Evolutionary conservation across 257 asterid species (phyloP).

Genomic region (Solanum chiquidenum): DNA sequence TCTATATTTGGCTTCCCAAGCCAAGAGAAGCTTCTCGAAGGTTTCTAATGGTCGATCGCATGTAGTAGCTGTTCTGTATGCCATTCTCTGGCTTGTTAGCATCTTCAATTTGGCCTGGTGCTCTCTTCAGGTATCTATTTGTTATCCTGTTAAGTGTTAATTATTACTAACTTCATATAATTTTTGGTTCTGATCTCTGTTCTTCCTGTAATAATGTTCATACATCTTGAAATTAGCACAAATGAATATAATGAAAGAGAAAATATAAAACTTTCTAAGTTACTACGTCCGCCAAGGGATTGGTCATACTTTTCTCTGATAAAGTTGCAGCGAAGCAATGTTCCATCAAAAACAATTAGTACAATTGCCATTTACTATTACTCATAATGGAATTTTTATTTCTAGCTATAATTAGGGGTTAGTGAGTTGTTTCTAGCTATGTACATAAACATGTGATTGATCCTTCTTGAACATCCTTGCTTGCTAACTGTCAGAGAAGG

Average conservation of each 20-base stretch:
- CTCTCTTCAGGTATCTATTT: constrained; percentile 24
- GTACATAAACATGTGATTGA: neutral
- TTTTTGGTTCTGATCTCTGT: neutral
- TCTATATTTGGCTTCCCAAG: constrained; percentile 26
- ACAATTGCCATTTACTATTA: neutral
- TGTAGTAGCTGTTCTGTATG: constrained; percentile 20
- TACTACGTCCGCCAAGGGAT: neutral
- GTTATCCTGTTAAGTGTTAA: neutral
- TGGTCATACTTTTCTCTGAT: neutral
- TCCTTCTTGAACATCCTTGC: neutral
- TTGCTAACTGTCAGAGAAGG: neutral
- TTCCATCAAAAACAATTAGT: neutral
- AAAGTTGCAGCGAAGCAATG: neutral
- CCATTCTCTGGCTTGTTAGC: constrained; percentile 30
- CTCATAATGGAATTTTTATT: neutral
- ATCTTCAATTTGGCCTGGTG: constrained; percentile 34
- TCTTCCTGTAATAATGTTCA: neutral
- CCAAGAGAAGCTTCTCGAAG: constrained; percentile 21
- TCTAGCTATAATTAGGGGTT: neutral
- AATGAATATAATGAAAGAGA: neutral
- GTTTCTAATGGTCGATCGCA: constrained; percentile 30
- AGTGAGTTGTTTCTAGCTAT: neutral
- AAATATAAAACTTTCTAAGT: neutral
- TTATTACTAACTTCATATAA: neutral
- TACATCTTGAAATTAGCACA: neutral